phyloP scores from a whole-genome alignment of 1,139 yeast genomes.

The Taphrina confusa region DNA sequence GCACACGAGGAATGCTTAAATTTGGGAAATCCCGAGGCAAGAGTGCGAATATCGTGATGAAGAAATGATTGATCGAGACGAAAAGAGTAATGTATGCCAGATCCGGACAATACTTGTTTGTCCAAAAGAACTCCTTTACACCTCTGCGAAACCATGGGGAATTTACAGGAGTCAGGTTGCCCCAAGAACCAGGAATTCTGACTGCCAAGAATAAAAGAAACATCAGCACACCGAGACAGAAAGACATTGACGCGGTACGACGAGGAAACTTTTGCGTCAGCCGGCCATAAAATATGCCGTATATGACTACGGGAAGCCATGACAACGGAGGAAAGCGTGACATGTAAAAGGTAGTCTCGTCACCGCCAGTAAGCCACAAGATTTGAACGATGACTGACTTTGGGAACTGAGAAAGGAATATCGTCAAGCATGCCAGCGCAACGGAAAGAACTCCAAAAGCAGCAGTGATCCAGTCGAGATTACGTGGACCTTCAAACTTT shows the following conservation, averaged over 20 bases:
- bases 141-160: constrained; percentile 28
- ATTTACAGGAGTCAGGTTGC: constrained; percentile 31
- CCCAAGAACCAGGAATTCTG: constrained; percentile 26
- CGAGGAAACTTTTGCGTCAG: constrained; percentile 14
- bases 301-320: constrained; percentile 29
- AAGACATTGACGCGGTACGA: constrained; percentile 15
- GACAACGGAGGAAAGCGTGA: constrained; percentile 30
- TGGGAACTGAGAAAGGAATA: background rate
- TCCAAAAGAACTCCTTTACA: constrained; percentile 28
- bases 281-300: constrained; percentile 29
- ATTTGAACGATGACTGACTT: constrained; percentile 2
- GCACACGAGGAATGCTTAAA: background rate
- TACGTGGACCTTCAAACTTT: constrained; percentile 11
- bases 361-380: constrained; percentile 21
- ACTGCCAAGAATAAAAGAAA: constrained; percentile 18
- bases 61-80: constrained; percentile 21
- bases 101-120: constrained; percentile 34
- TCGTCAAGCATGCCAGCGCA: constrained; percentile 10
- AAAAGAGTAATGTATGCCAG: constrained; percentile 26
- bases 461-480: constrained; percentile 5
- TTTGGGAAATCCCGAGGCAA: constrained; percentile 27
- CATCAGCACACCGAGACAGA: constrained; percentile 6
- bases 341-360: background rate
- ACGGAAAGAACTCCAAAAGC: constrained; percentile 9
- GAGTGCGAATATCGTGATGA: constrained; percentile 18